Conservation (phyloP, 495 filamentous ascomycete genomes). For the Penicillium antarcticum region DNA sequence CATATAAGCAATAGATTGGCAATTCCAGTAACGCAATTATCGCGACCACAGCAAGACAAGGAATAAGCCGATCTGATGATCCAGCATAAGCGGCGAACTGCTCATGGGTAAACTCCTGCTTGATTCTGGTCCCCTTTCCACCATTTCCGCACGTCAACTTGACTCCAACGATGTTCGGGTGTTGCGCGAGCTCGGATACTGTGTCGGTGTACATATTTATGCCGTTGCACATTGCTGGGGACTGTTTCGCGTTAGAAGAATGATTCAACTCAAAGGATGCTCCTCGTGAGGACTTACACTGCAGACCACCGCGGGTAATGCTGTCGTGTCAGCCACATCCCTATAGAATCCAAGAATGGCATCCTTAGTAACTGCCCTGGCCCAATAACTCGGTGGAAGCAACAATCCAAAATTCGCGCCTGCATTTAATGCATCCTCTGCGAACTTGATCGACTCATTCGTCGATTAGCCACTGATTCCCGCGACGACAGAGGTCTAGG, state of each 20-base stretch:
- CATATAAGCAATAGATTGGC: conserved; percentile 63
- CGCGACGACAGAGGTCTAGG: conserved; percentile 48
- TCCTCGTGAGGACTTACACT: conserved; percentile 23
- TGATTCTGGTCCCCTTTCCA: conserved; percentile 53
- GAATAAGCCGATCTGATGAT: conserved; percentile 62
- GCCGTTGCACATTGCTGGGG: conserved; percentile 65
- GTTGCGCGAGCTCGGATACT: conserved; percentile 45
- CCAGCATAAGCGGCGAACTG: conserved; percentile 61
- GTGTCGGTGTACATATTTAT: conserved; percentile 59
- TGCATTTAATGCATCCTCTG: conserved; percentile 50
- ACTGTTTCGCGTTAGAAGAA: conserved; percentile 28
- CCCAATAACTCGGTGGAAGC: conserved; percentile 58
- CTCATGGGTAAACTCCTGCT: conserved; percentile 45
- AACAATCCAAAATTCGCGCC: conserved; percentile 56
- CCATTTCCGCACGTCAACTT: conserved; percentile 67
- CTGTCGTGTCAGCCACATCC: conserved; percentile 46
- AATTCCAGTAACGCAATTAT: conserved; percentile 64
- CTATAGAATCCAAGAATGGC: conserved; percentile 56
- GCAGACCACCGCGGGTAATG: conserved; percentile 59
- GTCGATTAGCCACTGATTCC: conserved; percentile 59
- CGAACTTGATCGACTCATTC: conserved; percentile 61
- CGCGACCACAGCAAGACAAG: conserved; percentile 43
- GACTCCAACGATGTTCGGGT: conserved; percentile 55
- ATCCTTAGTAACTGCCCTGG: conserved; percentile 49
- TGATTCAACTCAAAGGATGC: neutral